Evolutionary conservation across 306 rosid species (phyloP), one percentile per base, ranked within the genome.

Genomic region (Glycine soja): DNA sequence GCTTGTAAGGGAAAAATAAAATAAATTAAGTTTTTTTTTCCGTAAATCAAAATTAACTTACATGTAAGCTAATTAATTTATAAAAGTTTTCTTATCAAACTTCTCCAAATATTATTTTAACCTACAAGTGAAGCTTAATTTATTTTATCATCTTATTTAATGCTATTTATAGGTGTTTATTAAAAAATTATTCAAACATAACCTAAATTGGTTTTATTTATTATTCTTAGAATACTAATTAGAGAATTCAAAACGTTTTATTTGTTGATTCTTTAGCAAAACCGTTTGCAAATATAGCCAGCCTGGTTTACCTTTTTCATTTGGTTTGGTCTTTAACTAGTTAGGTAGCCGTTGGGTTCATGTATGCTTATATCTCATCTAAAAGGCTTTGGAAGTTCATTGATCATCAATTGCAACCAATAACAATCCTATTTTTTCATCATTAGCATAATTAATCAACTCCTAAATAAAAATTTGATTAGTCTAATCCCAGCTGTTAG

Each of bases 331-430:
- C 19, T 42, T 42, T 36, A 16, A 7, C 16, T 15, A 8, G 42
- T 30, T 56, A 38, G 69, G 59, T 57, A 7, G 13, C 24, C 14
- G 16, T 24, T 72, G 61, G 50, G 51, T 73, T 67, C 65, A 66
- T 14, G 64, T 10, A 42, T 57, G 7, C 57, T 72, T 40, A 8
- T 43, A 51, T 51, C 66, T 62, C 63, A 62, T 19, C 59, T 50
- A 4, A 52, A 58, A 40, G 42, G 68, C 30, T 4, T 38, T 63
- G 67, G 48, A 3, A 9, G 30, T 36, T 62, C 59, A 72, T 72
- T 53, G 10, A 47, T 65, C 74, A 64, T 53, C 69, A 43, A 43
- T 61, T 66, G 47, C 70, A 75, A 38, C 75, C 75, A 80, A 79
- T 74, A 38, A 12, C 19, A 42, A 68, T 74, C 42, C 36, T 59